A percentile compares a stretch with the other conserved stretches of the same genome.
Evolutionary conservation across 805 yeast species (phyloP).

Genomic region (Candida sakaeoensis): DNA sequence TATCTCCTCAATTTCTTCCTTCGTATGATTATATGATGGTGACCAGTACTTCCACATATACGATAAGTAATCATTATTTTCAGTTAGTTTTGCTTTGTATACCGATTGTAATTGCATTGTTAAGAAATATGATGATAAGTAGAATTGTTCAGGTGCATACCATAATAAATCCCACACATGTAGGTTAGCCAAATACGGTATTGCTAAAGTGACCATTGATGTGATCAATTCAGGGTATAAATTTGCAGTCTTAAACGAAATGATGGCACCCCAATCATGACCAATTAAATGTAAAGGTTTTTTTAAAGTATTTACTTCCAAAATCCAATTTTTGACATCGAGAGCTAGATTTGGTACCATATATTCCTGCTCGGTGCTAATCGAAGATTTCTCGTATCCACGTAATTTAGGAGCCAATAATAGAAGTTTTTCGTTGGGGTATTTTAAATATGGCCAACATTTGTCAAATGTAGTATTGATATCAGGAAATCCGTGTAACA

Average conservation of each 20-base stretch:
- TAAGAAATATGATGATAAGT: conserved; percentile 31
- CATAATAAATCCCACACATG: conserved; percentile 24
- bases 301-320: conserved; percentile 15
- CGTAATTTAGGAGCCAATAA: conserved; percentile 33
- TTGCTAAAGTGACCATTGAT: conserved; percentile 34
- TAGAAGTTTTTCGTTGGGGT: conserved; percentile 17
- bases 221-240: conserved; percentile 31
- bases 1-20: conserved; percentile 24
- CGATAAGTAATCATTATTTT: conserved; percentile 23
- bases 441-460: conserved; percentile 20
- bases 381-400: conserved; percentile 35
- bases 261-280: conserved; percentile 45
- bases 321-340: conserved; percentile 34
- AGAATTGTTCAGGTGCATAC: conserved; percentile 33
- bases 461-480: conserved; percentile 25
- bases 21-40: conserved; percentile 32
- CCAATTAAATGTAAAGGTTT: conserved; percentile 37
- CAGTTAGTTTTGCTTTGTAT: conserved; percentile 19
- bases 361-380: conserved; percentile 22
- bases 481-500: conserved; percentile 41
- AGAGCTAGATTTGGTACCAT: conserved; percentile 26
- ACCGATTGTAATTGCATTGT: conserved; percentile 31
- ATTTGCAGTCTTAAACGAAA: conserved; percentile 31
- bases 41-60: conserved; percentile 37
- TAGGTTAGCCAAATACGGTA: conserved; percentile 32